Base-by-base conservation (phyloP, 306 rosid species). In the Cicer cuneatum region DNA sequence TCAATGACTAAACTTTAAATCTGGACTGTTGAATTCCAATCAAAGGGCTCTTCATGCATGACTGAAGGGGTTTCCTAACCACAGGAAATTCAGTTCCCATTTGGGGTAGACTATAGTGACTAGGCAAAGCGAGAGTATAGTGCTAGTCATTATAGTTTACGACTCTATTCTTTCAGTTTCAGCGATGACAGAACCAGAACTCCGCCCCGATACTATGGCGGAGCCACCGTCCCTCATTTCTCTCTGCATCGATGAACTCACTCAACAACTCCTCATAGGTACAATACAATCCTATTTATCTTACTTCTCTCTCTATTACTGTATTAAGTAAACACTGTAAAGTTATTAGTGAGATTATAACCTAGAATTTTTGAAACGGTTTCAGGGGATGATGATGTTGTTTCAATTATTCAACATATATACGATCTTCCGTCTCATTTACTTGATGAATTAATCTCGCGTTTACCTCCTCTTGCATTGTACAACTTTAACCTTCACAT, bases 381-480 rank as follows among this genome's bases (percentile, higher is more conserved):
- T 74, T 58, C 82, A 87, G 98, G 87, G 3, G 87, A 83, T 78
- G 87, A 80, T 29, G 71, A 53, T 7, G 88, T 72, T 38, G 66
- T 51, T 19, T 8, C 4, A 16, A 63, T 81, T 72, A 69, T 85
- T n/a, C 73, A 78, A 2, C 84, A 46, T 56, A 15, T 87, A 9
- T 47, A 72, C 43, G 83, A 82, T 29, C 87, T 93, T 66, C 92
- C 92, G 3, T 45, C 69, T 41, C 37, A 91, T 57, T 75, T 93
- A 37, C 45, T 91, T 15, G 77, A 89, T 69, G 15, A 72, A 56
- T 78, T 91, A 13, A 83, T 84, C 66, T 67, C n/a, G 52, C 72
- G 66, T 57, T 78, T 82, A 61, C 89, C 91, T 35, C 97, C 96
- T 33, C 5, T 88, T 65, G 80, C 80, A 5, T 74, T 93, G 71